phyloP scores from a whole-genome alignment of 2,329 filamentous ascomycete genomes.

The Ceratocystiopsis sp. region DNA sequence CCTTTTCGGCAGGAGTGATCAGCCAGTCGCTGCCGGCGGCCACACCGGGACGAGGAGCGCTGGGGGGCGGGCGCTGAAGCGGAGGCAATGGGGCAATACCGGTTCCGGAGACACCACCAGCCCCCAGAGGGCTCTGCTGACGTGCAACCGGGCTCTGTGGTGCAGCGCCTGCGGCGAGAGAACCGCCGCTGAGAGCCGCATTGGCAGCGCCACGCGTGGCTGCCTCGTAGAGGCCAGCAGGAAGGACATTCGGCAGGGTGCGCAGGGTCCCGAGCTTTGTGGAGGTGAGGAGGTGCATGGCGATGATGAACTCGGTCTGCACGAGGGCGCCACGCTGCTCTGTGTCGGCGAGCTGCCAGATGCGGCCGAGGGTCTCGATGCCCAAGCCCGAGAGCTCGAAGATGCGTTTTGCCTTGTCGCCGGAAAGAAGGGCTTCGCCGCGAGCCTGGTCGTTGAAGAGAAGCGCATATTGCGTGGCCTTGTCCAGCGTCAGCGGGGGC shows the following conservation, averaged over 20 bases:
- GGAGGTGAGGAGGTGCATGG: conserved; percentile 91
- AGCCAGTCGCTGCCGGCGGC: conserved; percentile 47
- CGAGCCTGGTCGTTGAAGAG: conserved; percentile 82
- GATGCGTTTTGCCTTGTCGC: conserved; percentile 78
- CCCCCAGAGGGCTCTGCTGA: conserved; percentile 30
- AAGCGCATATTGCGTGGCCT: conserved; percentile 74
- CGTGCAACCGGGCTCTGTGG: conserved; percentile 17
- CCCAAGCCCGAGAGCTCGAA: conserved; percentile 86
- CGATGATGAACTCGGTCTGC: conserved; percentile 86
- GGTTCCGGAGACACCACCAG: background rate
- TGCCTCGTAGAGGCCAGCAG: conserved; percentile 76
- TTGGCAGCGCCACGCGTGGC: conserved; percentile 46
- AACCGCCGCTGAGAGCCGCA: background rate
- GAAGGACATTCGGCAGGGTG: conserved; percentile 62
- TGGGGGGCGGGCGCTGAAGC: conserved; percentile 34
- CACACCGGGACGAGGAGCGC: conserved; percentile 17
- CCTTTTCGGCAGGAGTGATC: conserved; percentile 68
- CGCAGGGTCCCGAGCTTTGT: conserved; percentile 73
- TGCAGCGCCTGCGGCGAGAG: conserved; percentile 10
- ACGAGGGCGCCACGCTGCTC: conserved; percentile 80
- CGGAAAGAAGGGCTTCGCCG: conserved; percentile 55
- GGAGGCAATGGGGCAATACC: conserved; percentile 27
- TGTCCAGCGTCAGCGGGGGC: conserved; percentile 72
- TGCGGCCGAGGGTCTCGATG: conserved; percentile 79
- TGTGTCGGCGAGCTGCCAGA: conserved; percentile 90